Evolutionary conservation across 2,329 filamentous ascomycete genomes (phyloP).

Genomic region (Fusarium staphyleae): DNA sequence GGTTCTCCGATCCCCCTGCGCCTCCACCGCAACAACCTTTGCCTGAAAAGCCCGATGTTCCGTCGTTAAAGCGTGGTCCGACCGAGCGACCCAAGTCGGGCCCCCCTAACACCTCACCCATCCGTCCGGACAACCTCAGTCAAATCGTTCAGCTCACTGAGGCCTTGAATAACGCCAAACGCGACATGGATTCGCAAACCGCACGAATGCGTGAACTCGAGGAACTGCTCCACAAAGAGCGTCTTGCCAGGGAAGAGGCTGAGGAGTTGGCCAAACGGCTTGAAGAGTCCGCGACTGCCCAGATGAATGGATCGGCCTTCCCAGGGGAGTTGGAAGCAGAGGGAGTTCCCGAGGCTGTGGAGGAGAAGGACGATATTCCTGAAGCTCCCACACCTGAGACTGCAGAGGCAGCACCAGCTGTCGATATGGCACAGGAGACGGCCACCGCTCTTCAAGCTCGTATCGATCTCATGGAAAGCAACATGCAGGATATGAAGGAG

Average conservation of each 20-base stretch:
- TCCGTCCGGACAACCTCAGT: constrained; percentile 66
- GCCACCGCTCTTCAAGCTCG: constrained; percentile 63
- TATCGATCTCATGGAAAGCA: constrained; percentile 76
- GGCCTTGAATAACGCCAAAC: constrained; percentile 81
- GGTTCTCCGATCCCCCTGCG: constrained; percentile 92
- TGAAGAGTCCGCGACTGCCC: constrained; percentile 58
- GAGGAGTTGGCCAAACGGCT: constrained; percentile 81
- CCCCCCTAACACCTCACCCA: constrained; percentile 62
- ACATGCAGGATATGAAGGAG: constrained; percentile 81
- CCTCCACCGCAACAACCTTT: constrained; percentile 92
- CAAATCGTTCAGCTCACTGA: constrained; percentile 88
- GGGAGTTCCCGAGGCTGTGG: constrained; percentile 20
- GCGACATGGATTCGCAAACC: constrained; percentile 85
- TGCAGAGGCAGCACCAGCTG: constrained; percentile 43
- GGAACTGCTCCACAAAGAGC: constrained; percentile 74
- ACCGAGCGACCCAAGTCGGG: constrained; percentile 75
- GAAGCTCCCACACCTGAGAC: constrained; percentile 40
- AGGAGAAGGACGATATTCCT: constrained; percentile 26
- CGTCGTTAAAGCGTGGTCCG: constrained; percentile 75
- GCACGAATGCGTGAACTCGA: constrained; percentile 83
- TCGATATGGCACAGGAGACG: constrained; percentile 50
- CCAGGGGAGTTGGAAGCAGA: constrained; percentile 32
- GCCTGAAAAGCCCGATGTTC: constrained; percentile 87
- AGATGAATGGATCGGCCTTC: constrained; percentile 42
- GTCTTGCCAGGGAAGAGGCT: constrained; percentile 80